These are phyloP conservation scores for Taiozyma sp. DNA, from an alignment of 1,139 yeast species.

Conservation along the genomic window DNA sequence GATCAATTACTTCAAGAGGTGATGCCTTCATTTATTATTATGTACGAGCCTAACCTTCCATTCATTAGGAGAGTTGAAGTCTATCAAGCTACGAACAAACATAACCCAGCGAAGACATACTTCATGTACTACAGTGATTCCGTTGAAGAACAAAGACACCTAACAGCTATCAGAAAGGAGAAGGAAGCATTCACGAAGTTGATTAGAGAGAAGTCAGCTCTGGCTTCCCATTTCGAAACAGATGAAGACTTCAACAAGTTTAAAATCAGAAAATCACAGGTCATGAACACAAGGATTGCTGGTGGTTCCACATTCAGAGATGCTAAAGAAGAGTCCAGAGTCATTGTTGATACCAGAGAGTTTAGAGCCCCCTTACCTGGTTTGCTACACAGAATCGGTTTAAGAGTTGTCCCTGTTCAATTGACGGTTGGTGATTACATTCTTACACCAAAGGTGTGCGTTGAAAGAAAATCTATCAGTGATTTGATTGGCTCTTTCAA, in stretches of 20 bases:
- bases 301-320: conserved; percentile 64
- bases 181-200: conserved; percentile 85
- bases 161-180: conserved; percentile 72
- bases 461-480: conserved; percentile 88
- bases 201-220: conserved; percentile 77
- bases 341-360: conserved; percentile 92
- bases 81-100: conserved; percentile 60
- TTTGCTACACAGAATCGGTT: conserved; percentile 66
- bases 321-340: conserved; percentile 47
- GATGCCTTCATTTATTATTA: conserved; percentile 71
- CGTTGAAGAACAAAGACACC: conserved; percentile 82
- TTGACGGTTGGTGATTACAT: conserved; percentile 92
- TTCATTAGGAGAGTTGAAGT: conserved; percentile 83
- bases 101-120: conserved; percentile 58
- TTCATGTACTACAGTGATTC: conserved; percentile 90
- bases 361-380: conserved; percentile 87
- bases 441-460: conserved; percentile 78
- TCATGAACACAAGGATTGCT: conserved; percentile 64
- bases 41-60: conserved; percentile 84
- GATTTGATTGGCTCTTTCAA: conserved; percentile 83
- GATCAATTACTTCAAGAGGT: conserved; percentile 61
- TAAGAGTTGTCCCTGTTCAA: conserved; percentile 80
- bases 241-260: conserved; percentile 50
- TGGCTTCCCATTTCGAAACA: conserved; percentile 69
- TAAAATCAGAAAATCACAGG: conserved; percentile 28